Base-by-base conservation (phyloP, 2,329 filamentous ascomycete genomes). In the Trichophyton schoenleinii region DNA sequence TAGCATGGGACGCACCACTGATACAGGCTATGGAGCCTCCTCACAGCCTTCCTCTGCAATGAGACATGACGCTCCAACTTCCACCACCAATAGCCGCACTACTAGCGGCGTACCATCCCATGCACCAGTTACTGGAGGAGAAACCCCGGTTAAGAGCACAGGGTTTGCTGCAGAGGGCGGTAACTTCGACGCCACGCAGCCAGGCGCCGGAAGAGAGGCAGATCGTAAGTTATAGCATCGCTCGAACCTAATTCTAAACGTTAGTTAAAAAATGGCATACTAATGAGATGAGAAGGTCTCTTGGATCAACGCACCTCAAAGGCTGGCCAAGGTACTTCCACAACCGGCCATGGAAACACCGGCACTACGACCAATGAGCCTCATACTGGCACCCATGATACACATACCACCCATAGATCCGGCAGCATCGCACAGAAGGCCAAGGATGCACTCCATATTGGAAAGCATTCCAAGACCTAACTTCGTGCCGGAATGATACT, bases 141-240 rank as follows among this genome's bases (percentile, higher is more conserved):
- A 83, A 69, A 68, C 81, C 67, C 81, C 81, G 62, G 77, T 86
- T 64, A 82, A 80, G 71, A 80, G 78, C 22, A 79, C 77, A 0
- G 86, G 85, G 0, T 70, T 87, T 31, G 73, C 76, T 38, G 83
- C 84, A 15, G 85, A 89, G 44, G 85, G 86, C 0, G 85, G 86
- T 22, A 60, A 67, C 58, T 67, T 67, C 46, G 66, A 67, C 60
- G 73, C 72, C 1, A 68, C 67, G 6, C 80, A 80, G 63, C 80
- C 84, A 0, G 86, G 86, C 9, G 86, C 86, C 9, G 85, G 84
- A 2, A 75, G 72, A 41, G 86, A 89, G 71, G 86, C 86, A 63
- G 84, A 87, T 66, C 80, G 86, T 86, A 72, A 68, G 74, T 71
- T 49, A 20, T 20, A 34, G 34, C 3, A n/a, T 11, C 52, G 9